Conservation (phyloP, 805 yeast genomes). For the Sugiyamaella chiloensis region DNA sequence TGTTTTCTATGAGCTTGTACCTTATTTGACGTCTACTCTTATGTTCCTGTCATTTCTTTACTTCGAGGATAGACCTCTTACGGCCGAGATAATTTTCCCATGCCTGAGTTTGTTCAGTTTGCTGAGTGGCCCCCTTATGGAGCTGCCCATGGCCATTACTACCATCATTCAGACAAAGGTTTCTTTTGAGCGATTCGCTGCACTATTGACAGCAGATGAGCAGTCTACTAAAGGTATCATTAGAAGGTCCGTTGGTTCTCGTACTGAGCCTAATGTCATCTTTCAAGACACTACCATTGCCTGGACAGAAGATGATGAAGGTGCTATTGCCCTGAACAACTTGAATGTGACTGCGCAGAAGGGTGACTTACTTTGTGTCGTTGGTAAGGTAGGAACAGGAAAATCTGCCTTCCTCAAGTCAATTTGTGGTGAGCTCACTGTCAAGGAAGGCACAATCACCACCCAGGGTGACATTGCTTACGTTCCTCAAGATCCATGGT, state of each 20-base stretch:
- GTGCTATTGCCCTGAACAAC: slow-evolving; percentile 29
- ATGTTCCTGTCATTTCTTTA: slow-evolving; percentile 80
- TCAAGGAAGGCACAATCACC: slow-evolving; percentile 63
- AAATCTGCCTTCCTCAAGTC: slow-evolving; percentile 79
- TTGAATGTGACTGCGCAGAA: slow-evolving; percentile 61
- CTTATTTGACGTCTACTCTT: slow-evolving; percentile 81
- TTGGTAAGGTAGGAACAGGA: slow-evolving; percentile 84
- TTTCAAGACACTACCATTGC: background rate
- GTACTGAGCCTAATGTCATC: background rate
- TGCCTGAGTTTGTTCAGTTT: slow-evolving; percentile 75
- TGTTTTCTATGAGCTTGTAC: slow-evolving; percentile 80
- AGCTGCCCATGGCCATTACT: slow-evolving; percentile 78
- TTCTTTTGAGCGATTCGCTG: slow-evolving; percentile 74
- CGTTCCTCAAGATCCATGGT: slow-evolving; percentile 89
- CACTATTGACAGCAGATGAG: slow-evolving; percentile 83
- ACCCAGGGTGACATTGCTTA: slow-evolving; percentile 74
- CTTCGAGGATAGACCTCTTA: slow-evolving; percentile 44
- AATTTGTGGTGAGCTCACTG: slow-evolving; percentile 73
- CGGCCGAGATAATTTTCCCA: slow-evolving; percentile 86
- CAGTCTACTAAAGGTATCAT: slow-evolving; percentile 68
- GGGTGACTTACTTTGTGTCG: slow-evolving; percentile 75
- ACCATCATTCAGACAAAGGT: slow-evolving; percentile 79
- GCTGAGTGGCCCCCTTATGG: slow-evolving; percentile 77
- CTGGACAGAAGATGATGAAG: slow-evolving; percentile 42
- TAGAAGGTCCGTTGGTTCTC: slow-evolving; percentile 27